Evolutionary conservation across 2,329 filamentous ascomycete genomes (phyloP).

Genomic region (Monosporascus sp.): DNA sequence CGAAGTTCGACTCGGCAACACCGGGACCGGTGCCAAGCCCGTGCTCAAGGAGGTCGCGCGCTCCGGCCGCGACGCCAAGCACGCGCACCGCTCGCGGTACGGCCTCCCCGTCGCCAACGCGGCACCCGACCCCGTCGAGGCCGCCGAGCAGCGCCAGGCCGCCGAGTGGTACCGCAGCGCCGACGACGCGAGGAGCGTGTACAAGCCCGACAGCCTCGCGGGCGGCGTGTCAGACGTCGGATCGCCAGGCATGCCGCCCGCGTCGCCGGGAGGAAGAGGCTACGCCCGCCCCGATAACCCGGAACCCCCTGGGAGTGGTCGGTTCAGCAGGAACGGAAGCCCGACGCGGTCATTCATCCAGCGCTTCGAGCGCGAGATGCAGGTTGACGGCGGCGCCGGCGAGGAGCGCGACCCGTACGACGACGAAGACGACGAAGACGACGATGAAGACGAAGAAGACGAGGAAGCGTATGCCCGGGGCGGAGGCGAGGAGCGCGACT

Average conservation of each 20-base stretch:
- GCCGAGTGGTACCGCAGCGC: conserved; percentile 6
- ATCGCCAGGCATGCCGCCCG: neutral
- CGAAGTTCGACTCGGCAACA: no score
- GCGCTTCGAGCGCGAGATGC: conserved; percentile 9
- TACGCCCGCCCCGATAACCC: neutral
- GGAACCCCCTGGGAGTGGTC: conserved; percentile 1
- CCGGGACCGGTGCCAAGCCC: no score
- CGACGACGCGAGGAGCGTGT: conserved; percentile 15
- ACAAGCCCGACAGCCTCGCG: conserved; percentile 20
- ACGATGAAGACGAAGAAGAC: neutral
- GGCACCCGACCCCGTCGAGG: conserved; percentile 10
- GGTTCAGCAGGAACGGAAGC: neutral
- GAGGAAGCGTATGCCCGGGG: neutral
- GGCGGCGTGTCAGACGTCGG: conserved; percentile 7
- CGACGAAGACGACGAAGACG: conserved; percentile 7
- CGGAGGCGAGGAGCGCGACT: conserved; percentile 8
- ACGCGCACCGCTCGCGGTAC: conserved; percentile 15
- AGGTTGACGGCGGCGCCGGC: neutral
- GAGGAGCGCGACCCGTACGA: conserved; percentile 6
- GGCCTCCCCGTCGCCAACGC: conserved; percentile 19
- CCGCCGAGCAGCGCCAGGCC: conserved; percentile 13
- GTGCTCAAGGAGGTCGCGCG: neutral
- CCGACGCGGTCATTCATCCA: conserved; percentile 10
- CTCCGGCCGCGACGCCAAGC: neutral
- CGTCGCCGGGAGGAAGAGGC: neutral